Evolutionary conservation across 805 yeast species (phyloP), one percentile per base, ranked within the genome.

Genomic region (Wickerhamomyces xylosicus): DNA sequence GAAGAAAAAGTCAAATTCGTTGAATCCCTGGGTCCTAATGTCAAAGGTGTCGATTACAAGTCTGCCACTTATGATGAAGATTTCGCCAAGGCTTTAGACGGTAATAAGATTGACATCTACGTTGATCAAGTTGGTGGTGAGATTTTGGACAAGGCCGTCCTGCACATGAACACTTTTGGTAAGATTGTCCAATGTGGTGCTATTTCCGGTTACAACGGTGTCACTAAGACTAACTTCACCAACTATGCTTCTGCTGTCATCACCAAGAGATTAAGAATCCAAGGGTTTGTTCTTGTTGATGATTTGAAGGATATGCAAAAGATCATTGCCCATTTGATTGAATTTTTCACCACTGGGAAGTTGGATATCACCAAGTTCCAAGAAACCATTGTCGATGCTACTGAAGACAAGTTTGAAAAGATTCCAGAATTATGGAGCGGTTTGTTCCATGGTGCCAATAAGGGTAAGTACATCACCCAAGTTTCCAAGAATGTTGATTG

Each of bases 121-220:
- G 74, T 65, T 44, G 86, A 79, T 52, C 72, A 72, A 46, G 85
- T 79, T 28, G 85, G 85, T 36, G 85, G 85, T 33, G 63, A 66
- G 38, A 63, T 71, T 17, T 62, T 78, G 49, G 74, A 71, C 46
- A 54, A 61, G 19, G 69, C 70, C 38, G 50, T 66, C 41, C 41
- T 43, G 11, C 40, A 50, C 37, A 35, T 61, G 43, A 71, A 63
- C 45, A 54, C 53, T 7, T 54, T 51, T 31, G 77, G 74, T 33
- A 59, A 54, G 28, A 58, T 79, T 32, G 52, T 76, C 39, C 78
- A 75, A n/a, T 75, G 82, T 59, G 85, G 85, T 44, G 66, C 77
- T 13, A 74, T 79, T 43, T 58, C 82, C 25, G 72, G 74, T 37
- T 78, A 77, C 55, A 72, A 76, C 50, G 42, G 47, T 11, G 49